Base-by-base conservation (phyloP, 805 yeast genomes). In the Nakazawaea ishiwadae region DNA sequence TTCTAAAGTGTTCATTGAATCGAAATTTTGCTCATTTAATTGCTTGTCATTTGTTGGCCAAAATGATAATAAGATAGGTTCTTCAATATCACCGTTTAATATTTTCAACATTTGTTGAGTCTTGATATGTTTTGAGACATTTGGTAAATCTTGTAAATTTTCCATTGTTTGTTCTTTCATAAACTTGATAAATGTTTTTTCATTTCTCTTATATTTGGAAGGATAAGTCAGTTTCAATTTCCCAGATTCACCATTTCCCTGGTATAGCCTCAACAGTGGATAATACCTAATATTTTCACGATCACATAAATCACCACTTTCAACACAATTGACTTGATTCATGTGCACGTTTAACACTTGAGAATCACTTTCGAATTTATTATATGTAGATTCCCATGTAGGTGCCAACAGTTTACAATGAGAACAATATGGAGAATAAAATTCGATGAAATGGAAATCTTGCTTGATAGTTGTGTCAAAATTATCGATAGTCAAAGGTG, bases 351-450 rank as follows among this genome's bases (percentile, higher is more conserved):
- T 67, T 38, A 74, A 50, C 7, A 60, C 50, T 14, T 64, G 55
- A 34, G 72, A 70, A 29, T 75, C 79, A 8, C 60, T 56, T 28
- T 69, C 59, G 51, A 76, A 73, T 4, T 60, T 57, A 18, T 65
- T 51, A 63, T 77, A 85, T 0, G 91, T 73, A 42, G 72, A 67
- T 44, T 78, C 73, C 97, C 98, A 93, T 6, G 65, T 70, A 1
- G 99, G 98, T 2, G 86, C 93, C 40, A 93, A 63, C 6, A 64
- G 68, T 47, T 66, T 73, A 63, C 99, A 93, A 61, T 91, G 98
- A 6, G 66, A 58, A 58, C 99, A 93, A 53, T 81, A 81, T 0
- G 99, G 99, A 24, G 96, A 87, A 57, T 63, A 93, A 62, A 88
- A 90, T 62, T 91, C 96, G 26, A 91, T 81, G 54, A 91, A 71